phyloP scores from a whole-genome alignment of 164 flowering plant species.

The Magnolia changhungtana region DNA sequence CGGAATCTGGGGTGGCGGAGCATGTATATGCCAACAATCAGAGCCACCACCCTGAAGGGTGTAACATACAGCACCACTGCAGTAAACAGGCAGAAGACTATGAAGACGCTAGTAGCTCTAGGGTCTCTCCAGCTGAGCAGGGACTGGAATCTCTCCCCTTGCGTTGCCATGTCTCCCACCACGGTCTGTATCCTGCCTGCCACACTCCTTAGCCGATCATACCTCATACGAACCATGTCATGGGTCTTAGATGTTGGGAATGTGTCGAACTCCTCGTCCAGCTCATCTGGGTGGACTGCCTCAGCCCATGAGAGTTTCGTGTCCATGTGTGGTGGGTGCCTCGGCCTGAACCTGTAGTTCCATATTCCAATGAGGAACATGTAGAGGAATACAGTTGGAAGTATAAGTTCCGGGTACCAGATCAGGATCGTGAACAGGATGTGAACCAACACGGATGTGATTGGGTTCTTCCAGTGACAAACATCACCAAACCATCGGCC shows the following conservation, averaged over 20 bases:
- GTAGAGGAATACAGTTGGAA: constrained; percentile 51
- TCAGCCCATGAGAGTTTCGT: constrained; percentile 55
- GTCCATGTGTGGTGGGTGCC: constrained; percentile 59
- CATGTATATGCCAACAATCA: constrained; percentile 46
- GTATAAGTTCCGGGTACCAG: constrained; percentile 54
- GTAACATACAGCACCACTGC: constrained; percentile 48
- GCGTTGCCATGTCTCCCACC: constrained; percentile 58
- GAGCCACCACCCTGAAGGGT: constrained; percentile 55
- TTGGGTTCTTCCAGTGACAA: constrained; percentile 50
- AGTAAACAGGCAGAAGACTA: constrained; percentile 37
- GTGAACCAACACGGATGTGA: constrained; percentile 51
- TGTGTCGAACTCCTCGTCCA: constrained; percentile 57
- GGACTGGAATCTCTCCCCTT: constrained; percentile 55
- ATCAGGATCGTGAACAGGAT: constrained; percentile 44
- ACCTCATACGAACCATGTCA: constrained; percentile 43
- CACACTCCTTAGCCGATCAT: constrained; percentile 51
- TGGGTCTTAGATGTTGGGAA: constrained; percentile 44
- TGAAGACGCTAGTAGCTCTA: constrained; percentile 48
- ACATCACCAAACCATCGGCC: constrained; percentile 41
- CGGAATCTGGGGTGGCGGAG: constrained; percentile 63
- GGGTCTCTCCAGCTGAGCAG: constrained; percentile 61
- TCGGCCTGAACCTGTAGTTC: constrained; percentile 47
- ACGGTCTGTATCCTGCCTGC: constrained; percentile 61
- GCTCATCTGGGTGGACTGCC: constrained; percentile 48
- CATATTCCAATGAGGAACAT: constrained; percentile 58